Evolutionary conservation across 371 early-diverging fungal genomes (phyloP).

Genomic region (Saksenaea vasiformis): DNA sequence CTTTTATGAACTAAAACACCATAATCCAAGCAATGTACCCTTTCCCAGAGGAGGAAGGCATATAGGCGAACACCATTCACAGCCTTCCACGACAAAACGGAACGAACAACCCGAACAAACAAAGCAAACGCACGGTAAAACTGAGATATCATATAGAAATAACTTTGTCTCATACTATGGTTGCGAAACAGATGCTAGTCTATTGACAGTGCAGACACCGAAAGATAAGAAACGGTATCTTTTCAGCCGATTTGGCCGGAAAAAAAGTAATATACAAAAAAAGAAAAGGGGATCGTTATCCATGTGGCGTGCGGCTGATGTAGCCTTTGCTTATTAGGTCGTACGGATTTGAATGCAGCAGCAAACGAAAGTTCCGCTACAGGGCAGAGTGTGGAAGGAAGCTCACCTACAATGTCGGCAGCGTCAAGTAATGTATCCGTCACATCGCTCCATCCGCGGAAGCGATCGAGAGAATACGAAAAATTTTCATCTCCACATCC

Average conservation of each 20-base stretch:
- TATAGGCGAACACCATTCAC: slow-evolving; percentile 19
- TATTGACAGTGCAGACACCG: slow-evolving; percentile 1
- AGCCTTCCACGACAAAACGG: slow-evolving; percentile 4
- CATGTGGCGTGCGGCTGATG: background rate
- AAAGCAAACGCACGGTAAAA: slow-evolving; percentile 16
- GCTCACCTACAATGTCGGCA: slow-evolving; percentile 8
- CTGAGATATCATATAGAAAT: background rate
- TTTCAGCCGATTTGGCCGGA: slow-evolving; percentile 37
- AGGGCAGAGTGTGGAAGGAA: background rate
- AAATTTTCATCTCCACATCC: slow-evolving; percentile 4
- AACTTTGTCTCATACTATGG: slow-evolving; percentile 1
- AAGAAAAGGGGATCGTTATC: background rate
- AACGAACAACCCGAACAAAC: slow-evolving; percentile 10
- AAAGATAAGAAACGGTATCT: slow-evolving; percentile 26
- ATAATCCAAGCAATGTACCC: slow-evolving; percentile 22
- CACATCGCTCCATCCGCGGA: slow-evolving; percentile 16
- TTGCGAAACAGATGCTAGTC: background rate
- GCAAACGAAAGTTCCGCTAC: slow-evolving; percentile 1
- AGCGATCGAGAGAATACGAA: slow-evolving; percentile 27
- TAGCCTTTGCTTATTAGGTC: slow-evolving; percentile 7
- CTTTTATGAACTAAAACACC: slow-evolving; percentile 10
- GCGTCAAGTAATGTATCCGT: slow-evolving; percentile 6
- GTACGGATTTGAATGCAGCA: slow-evolving; percentile 6
- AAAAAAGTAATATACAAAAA: no score
- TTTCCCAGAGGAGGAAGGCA: slow-evolving; percentile 47